Evolutionary conservation across 2,329 filamentous ascomycete genomes (phyloP).

Genomic region (Penicillium brevicompactum): DNA sequence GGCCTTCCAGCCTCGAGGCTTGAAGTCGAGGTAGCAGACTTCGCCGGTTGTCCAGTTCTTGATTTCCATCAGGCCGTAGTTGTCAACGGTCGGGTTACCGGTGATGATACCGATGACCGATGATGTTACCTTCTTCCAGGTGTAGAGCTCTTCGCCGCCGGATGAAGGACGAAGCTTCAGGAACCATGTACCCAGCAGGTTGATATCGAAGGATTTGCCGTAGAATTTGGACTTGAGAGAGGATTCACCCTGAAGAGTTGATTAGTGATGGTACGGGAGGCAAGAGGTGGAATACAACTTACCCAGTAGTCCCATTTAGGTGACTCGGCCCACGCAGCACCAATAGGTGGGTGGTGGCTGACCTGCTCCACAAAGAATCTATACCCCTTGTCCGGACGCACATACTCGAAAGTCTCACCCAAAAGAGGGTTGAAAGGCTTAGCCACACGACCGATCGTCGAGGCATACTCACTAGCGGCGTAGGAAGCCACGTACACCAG

Average conservation of each 20-base stretch:
- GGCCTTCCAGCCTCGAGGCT: slow-evolving; percentile 92
- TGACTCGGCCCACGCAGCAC: slow-evolving; percentile 89
- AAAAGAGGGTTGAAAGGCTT: slow-evolving; percentile 98
- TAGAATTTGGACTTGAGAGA: slow-evolving; percentile 96
- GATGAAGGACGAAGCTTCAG: slow-evolving; percentile 75
- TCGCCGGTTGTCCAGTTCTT: slow-evolving; percentile 97
- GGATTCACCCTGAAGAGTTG: slow-evolving; percentile 71
- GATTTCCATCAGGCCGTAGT: slow-evolving; percentile 95
- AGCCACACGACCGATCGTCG: slow-evolving; percentile 92
- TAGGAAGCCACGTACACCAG: slow-evolving; percentile 95
- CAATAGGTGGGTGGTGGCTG: slow-evolving; percentile 92
- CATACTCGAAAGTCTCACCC: slow-evolving; percentile 96
- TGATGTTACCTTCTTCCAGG: slow-evolving; percentile 98
- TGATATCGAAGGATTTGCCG: slow-evolving; percentile 95
- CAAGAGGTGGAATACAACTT: slow-evolving; percentile 27
- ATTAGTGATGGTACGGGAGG: not conserved
- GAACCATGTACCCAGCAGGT: slow-evolving; percentile 96
- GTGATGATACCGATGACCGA: slow-evolving; percentile 99
- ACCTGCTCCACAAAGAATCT: slow-evolving; percentile 99
- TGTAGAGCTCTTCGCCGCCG: slow-evolving; percentile 84
- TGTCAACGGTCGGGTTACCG: slow-evolving; percentile 93
- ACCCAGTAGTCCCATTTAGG: slow-evolving; percentile 91
- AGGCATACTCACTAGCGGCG: slow-evolving; percentile 94
- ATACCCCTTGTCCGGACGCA: slow-evolving; percentile 92
- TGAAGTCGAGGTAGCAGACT: slow-evolving; percentile 87